phyloP scores from a whole-genome alignment of 139 green algal species.

The Haematococcus lacustris region DNA sequence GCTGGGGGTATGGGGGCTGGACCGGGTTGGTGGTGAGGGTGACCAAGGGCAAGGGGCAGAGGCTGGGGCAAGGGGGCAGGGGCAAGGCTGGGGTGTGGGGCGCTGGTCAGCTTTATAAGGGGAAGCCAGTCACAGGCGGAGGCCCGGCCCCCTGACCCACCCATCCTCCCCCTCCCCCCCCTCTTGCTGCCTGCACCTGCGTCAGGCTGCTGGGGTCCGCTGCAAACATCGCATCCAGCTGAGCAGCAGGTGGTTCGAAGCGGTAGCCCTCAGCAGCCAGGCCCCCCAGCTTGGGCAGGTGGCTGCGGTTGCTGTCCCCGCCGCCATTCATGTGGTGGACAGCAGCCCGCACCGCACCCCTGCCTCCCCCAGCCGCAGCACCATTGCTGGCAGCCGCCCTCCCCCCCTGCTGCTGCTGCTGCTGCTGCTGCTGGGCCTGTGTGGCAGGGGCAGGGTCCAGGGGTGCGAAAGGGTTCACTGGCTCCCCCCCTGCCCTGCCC shows the following conservation, averaged over 20 bases:
- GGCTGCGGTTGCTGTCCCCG: background rate
- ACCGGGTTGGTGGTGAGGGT: too few species aligned
- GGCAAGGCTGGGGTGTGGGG: background rate
- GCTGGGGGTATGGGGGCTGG: too few species aligned
- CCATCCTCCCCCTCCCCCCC: background rate
- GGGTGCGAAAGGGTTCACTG: too few species aligned
- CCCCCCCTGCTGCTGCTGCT: slow-evolving; percentile 2
- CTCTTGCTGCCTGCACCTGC: slow-evolving; percentile 1
- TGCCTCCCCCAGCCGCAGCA: background rate
- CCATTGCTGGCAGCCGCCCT: background rate
- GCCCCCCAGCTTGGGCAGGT: slow-evolving; percentile 24
- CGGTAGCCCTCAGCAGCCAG: slow-evolving; percentile 30
- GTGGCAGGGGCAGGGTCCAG: too few species aligned
- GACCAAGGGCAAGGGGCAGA: background rate
- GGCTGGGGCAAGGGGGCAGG: background rate
- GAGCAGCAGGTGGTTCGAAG: slow-evolving; percentile 21
- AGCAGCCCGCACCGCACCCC: background rate
- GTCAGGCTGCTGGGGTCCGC: slow-evolving; percentile 23
- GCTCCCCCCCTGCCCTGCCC: too few species aligned
- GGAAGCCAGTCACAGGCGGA: background rate
- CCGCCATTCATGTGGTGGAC: too few species aligned
- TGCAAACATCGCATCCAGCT: slow-evolving; percentile 29
- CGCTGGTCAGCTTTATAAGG: background rate
- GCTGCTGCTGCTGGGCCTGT: slow-evolving; percentile 12
- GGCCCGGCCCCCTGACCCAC: background rate